Evolutionary conservation across 2,329 filamentous ascomycete genomes (phyloP), one percentile per base, ranked within the genome.

Genomic region (Talaromyces sp.): DNA sequence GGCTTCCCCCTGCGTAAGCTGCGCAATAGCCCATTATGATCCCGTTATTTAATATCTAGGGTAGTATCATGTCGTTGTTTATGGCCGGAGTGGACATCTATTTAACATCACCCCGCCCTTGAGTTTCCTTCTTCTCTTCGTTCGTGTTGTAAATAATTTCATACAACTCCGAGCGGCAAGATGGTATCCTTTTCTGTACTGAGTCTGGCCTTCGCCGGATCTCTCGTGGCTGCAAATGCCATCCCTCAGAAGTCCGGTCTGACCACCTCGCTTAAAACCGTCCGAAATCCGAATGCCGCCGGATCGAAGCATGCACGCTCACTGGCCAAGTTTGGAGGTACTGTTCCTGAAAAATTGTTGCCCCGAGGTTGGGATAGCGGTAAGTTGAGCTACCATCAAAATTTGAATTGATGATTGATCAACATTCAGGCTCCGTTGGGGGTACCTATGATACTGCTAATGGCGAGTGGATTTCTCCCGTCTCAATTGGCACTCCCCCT

Each of bases 391-490:
- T 17, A 13, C 13, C n/a, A 27, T 5, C 34, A 19, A 5, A 34
- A 36, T 36, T 7, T 25, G 13, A 0, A 58, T 58, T 13, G 4
- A 25, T 22, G 27, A 13, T n/a, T 58, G n/a, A 34, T 15, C 38
- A 3, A 36, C 25, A 5, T 47, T 17, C 22, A 63, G 61, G 61
- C 15, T 63, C 61, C 7, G 38, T 43, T 38, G 61, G 47, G 27
- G 31, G 31, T 17, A 45, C 61, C 22, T 63, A 63, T 19, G 49
- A 63, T 19, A 38, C 61, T 36, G 22, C 49, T n/a, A 63, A 43
- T 49, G 61, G 61, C 38, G 61, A 63, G 27, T 63, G 61, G 61
- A 45, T 56, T 49, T 43, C 51, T 25, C 34, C n/a, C 7, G 61
- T 40, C 17, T 29, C 51, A 17, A 45, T 63, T 58, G 61, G 61